Percentiles rank a stretch among this genome's conserved stretches.
phyloP scores from a whole-genome alignment of 495 filamentous ascomycete species.

The Pyrenopolyporus hunteri region DNA sequence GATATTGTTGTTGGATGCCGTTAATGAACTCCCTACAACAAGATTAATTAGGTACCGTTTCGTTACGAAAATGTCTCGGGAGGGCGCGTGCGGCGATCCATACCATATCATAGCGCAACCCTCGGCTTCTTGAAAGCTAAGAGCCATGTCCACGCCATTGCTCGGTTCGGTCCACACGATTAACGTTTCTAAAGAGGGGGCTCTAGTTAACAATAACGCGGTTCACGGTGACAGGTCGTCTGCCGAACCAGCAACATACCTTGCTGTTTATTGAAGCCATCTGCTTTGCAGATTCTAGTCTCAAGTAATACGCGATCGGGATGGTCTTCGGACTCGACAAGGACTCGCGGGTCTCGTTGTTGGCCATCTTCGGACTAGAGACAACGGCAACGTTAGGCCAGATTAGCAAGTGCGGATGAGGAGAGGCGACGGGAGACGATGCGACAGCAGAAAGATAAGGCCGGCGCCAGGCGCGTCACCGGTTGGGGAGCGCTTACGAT shows the following conservation, averaged over 20 bases:
- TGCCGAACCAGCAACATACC: constrained; percentile 59
- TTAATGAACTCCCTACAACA: constrained; percentile 84
- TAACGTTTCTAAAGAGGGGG: constrained; percentile 72
- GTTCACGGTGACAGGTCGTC: background rate
- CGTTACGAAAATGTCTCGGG: background rate
- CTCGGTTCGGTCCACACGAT: constrained; percentile 94
- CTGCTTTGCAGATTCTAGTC: constrained; percentile 89
- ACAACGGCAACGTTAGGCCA: background rate
- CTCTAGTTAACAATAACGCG: constrained; percentile 39
- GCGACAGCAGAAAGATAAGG: constrained; percentile 6
- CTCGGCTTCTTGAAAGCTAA: constrained; percentile 97
- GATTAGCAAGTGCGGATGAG: constrained; percentile 25
- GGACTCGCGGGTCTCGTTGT: constrained; percentile 78
- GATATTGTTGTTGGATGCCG: constrained; percentile 70
- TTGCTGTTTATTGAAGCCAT: constrained; percentile 98
- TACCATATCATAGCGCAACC: constrained; percentile 93
- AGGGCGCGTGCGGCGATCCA: constrained; percentile 34
- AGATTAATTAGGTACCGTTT: constrained; percentile 23
- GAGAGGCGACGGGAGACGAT: constrained; percentile 5
- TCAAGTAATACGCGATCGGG: constrained; percentile 82
- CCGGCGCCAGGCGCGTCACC: constrained; percentile 19
- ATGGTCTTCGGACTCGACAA: constrained; percentile 92
- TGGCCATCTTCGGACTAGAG: constrained; percentile 52
- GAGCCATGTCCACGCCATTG: constrained; percentile 90
- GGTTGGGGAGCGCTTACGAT: constrained; percentile 63